phyloP scores from a whole-genome alignment of 2,329 filamentous ascomycete genomes.

The Monosporascus sp. region DNA sequence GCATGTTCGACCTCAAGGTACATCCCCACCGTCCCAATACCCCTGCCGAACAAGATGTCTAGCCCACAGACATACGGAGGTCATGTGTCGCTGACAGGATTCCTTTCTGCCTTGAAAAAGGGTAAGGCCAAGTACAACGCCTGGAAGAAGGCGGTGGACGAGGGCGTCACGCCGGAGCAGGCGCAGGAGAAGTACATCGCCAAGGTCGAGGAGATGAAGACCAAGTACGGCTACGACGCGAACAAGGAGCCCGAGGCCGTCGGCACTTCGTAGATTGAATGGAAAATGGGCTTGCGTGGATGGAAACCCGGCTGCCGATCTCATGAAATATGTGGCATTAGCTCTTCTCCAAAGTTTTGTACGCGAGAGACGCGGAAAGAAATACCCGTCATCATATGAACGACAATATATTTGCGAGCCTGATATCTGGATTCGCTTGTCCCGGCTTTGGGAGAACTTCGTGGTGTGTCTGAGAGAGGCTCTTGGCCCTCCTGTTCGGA shows the following conservation, averaged over 20 bases:
- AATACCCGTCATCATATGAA: too few relatives aligned
- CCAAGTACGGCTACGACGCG: constrained; percentile 60
- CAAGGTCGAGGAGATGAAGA: constrained; percentile 67
- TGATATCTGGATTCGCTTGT: too few relatives aligned
- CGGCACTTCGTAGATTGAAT: not conserved
- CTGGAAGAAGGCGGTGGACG: constrained; percentile 68
- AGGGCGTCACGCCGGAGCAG: constrained; percentile 54
- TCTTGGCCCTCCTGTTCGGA: not conserved
- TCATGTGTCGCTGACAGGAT: not conserved
- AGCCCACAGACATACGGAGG: too few relatives aligned
- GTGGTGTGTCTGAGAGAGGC: not conserved
- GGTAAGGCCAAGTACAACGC: constrained; percentile 75
- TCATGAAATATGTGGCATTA: too few relatives aligned
- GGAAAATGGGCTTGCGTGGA: not conserved
- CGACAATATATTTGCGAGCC: too few relatives aligned
- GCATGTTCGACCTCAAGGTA: constrained; percentile 68
- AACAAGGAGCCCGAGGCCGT: constrained; percentile 59
- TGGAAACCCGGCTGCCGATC: too few relatives aligned
- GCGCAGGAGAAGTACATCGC: constrained; percentile 75
- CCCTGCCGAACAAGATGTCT: too few relatives aligned
- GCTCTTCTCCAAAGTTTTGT: too few relatives aligned
- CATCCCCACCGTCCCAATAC: constrained; percentile 10
- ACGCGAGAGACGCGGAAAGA: too few relatives aligned
- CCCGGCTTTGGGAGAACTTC: too few relatives aligned
- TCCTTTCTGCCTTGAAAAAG: constrained; percentile 34